Percentiles rank a stretch among this genome's conserved stretches.
These are phyloP conservation scores for Pichia sp. DNA, from an alignment of 1,139 yeast species.

Conservation along the genomic window DNA sequence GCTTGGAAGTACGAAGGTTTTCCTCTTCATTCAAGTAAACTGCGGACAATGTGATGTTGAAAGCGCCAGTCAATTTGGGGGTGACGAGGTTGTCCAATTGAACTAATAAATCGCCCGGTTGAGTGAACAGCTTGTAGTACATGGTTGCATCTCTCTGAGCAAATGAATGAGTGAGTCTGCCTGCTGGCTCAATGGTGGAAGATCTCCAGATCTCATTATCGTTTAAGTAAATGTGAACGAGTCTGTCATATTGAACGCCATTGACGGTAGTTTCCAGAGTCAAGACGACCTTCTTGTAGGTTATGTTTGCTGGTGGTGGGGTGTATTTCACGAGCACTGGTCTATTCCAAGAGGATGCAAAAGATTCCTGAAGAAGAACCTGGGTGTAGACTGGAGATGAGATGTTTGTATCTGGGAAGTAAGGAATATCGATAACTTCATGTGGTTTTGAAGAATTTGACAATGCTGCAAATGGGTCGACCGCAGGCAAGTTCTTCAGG, in stretches of 20 bases:
- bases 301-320: conserved; percentile 26
- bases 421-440: conserved; percentile 27
- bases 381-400: conserved; percentile 38
- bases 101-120: conserved; percentile 37
- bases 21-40: conserved; percentile 38
- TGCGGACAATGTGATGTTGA: conserved; percentile 46
- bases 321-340: conserved; percentile 38
- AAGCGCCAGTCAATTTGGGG: conserved; percentile 51
- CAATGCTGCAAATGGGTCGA: too few relatives aligned
- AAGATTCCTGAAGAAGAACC: conserved; percentile 37
- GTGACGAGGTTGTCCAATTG: conserved; percentile 64
- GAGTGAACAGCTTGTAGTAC: conserved; percentile 45
- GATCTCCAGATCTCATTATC: conserved; percentile 78
- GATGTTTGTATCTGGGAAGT: conserved; percentile 21
- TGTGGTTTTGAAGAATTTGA: conserved; percentile 4
- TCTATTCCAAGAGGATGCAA: conserved; percentile 54
- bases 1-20: conserved; percentile 22
- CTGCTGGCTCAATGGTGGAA: conserved; percentile 73
- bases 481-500: too few relatives aligned
- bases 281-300: conserved; percentile 56
- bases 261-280: conserved; percentile 50
- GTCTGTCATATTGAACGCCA: conserved; percentile 72
- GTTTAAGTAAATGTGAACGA: conserved; percentile 61
- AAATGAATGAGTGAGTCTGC: conserved; percentile 36
- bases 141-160: conserved; percentile 59